Base-by-base conservation (phyloP, 371 early-diverging fungal genomes). In the Mucor mucedo region DNA sequence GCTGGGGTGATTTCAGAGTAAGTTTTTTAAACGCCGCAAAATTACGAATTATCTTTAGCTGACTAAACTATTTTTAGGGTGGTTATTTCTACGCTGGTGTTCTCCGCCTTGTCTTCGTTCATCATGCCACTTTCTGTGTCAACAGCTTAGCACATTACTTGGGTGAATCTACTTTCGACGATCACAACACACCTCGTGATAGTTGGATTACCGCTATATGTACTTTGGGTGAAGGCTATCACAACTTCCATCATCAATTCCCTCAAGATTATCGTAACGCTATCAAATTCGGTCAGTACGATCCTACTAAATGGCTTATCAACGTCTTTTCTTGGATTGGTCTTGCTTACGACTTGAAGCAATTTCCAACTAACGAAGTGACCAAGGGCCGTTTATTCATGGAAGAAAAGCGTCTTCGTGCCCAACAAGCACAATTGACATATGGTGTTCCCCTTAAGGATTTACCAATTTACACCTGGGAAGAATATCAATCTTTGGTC, bases 181-280 rank as follows among this genome's bases (percentile, higher is more conserved):
- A 94, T 65, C 83, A 86, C 54, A 90, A 87, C 62, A 87, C 92
- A 11, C 92, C 94, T 30, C 85, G 91, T 54, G 93, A 94, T 71
- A 87, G 89, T 63, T 87, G 91, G 76, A 73, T 94, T 42, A 92
- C 92, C 5, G 94, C 94, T 16, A 55, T 93, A 38, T 84, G 91
- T 50, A 93, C 92, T 4, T 68, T 92, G 72, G 93, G 93, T 52
- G 93, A 94, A 77, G 93, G 93, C 8, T 93, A 92, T 74, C 94
- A 93, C 85, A 92, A 93, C 78, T 92, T 93, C 84, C 95, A 95
- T 66, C 96, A 96, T 80, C 92, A 95, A 77, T 97, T 96, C 86
- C 98, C 98, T 59, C 86, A 89, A 63, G 98, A 97, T 80, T 97
- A 94, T 81, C 91, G 98, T 63, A 97, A 97, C 69, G 97, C 95